A percentile compares a stretch with the other conserved stretches of the same genome.
Conservation (phyloP, 2,329 filamentous ascomycete species). For the Aspergillus uvarum region DNA sequence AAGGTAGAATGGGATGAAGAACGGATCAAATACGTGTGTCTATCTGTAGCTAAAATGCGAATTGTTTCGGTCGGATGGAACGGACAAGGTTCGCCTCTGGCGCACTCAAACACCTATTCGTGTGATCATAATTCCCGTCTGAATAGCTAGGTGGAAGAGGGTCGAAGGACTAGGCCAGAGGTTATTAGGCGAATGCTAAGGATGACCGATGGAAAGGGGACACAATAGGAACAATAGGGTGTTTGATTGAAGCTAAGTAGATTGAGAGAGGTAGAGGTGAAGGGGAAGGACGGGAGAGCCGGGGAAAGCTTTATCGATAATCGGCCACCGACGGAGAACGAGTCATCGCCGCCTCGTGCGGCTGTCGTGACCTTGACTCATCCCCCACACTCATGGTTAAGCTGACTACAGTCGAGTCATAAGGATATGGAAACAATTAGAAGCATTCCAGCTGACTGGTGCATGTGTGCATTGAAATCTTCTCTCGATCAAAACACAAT, state of each 20-base stretch:
- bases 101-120: conserved; percentile 44
- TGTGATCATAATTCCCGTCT: conserved; percentile 40
- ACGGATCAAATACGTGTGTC: neutral
- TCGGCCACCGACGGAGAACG: conserved; percentile 12
- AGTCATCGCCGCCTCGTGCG: conserved; percentile 26
- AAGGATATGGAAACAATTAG: neutral
- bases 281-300: neutral
- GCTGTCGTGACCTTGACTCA: conserved; percentile 21
- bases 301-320: conserved; percentile 35
- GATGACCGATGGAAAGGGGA: neutral
- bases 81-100: conserved; percentile 34
- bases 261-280: conserved; percentile 4
- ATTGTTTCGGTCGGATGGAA: conserved; percentile 19
- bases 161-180: neutral
- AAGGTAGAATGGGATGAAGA: conserved; percentile 1
- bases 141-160: conserved; percentile 1
- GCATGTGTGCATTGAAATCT: neutral
- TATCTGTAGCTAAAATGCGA: conserved; percentile 1
- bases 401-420: neutral
- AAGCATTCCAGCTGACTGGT: neutral
- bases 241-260: neutral
- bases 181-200: neutral
- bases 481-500: neutral
- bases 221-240: neutral
- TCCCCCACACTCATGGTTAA: neutral